A percentile compares a stretch with the other conserved stretches of the same genome.
phyloP scores from a whole-genome alignment of 2,329 filamentous ascomycete species.

The Diaporthe caulivora region DNA sequence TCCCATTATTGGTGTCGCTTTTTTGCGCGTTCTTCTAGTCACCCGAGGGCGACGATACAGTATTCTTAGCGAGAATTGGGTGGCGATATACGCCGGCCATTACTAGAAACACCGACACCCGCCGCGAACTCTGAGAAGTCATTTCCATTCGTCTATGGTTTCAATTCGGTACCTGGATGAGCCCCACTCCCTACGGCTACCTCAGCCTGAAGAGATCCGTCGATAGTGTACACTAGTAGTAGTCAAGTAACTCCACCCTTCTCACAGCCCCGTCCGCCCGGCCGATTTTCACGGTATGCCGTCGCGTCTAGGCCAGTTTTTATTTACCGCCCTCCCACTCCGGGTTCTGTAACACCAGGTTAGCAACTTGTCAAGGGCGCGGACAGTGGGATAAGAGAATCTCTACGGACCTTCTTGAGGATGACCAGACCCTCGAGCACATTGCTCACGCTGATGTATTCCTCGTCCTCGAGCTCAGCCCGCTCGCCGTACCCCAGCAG shows the following conservation, averaged over 20 bases:
- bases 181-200: background rate
- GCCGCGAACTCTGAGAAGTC: slow-evolving; percentile 31
- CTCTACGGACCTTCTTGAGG: slow-evolving; percentile 84
- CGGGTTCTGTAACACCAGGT: slow-evolving; percentile 59
- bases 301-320: slow-evolving; percentile 32
- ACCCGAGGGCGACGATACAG: no score
- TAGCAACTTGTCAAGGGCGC: background rate
- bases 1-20: background rate
- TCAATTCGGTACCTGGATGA: slow-evolving; percentile 28
- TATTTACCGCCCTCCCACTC: slow-evolving; percentile 67
- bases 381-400: background rate
- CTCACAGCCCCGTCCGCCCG: background rate
- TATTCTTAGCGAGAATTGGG: background rate
- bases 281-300: background rate
- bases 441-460: slow-evolving; percentile 93
- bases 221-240: slow-evolving; percentile 36
- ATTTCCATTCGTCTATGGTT: slow-evolving; percentile 41
- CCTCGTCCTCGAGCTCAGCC: slow-evolving; percentile 96
- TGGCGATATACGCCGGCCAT: background rate
- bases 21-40: background rate
- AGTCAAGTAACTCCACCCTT: background rate
- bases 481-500: slow-evolving; percentile 94
- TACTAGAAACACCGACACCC: background rate
- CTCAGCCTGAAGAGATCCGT: slow-evolving; percentile 23
- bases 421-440: slow-evolving; percentile 96